Evolutionary conservation across 1,284 basidiomycete genomes (phyloP).

Genomic region (Golubevia pallescens): DNA sequence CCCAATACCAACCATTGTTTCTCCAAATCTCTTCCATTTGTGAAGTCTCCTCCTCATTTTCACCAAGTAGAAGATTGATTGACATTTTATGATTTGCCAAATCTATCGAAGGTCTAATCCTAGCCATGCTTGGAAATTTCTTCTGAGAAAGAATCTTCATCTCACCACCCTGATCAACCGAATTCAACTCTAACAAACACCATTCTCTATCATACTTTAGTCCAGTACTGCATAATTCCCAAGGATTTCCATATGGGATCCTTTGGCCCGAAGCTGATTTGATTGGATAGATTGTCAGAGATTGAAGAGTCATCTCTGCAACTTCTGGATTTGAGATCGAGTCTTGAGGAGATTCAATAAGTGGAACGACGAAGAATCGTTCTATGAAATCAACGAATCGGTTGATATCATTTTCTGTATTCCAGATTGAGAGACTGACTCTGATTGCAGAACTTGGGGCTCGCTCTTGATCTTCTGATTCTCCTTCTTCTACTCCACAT

Average conservation of each 20-base stretch:
- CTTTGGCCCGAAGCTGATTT: no score
- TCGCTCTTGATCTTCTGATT: not conserved
- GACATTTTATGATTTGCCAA: not conserved
- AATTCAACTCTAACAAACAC: constrained; percentile 31
- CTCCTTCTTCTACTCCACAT: constrained; percentile 11
- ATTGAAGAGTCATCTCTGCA: no score
- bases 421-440: constrained; percentile 32
- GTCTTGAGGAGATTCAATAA: not conserved
- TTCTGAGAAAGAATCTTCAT: constrained; percentile 35
- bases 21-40: not conserved
- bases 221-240: constrained; percentile 5
- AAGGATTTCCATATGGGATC: no score
- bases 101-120: constrained; percentile 28
- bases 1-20: not conserved
- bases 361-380: constrained; percentile 14
- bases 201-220: constrained; percentile 36
- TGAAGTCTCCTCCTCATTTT: not conserved
- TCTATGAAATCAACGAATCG: constrained; percentile 25
- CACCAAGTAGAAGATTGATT: not conserved
- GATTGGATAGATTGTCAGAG: no score
- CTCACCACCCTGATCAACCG: constrained; percentile 7
- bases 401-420: constrained; percentile 32
- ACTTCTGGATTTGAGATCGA: no score
- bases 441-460: constrained; percentile 11
- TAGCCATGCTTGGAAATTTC: constrained; percentile 29